A percentile compares a stretch with the other conserved stretches of the same genome.
phyloP scores from a whole-genome alignment of 2,329 filamentous ascomycete species.

The Penicillium verrucosum region DNA sequence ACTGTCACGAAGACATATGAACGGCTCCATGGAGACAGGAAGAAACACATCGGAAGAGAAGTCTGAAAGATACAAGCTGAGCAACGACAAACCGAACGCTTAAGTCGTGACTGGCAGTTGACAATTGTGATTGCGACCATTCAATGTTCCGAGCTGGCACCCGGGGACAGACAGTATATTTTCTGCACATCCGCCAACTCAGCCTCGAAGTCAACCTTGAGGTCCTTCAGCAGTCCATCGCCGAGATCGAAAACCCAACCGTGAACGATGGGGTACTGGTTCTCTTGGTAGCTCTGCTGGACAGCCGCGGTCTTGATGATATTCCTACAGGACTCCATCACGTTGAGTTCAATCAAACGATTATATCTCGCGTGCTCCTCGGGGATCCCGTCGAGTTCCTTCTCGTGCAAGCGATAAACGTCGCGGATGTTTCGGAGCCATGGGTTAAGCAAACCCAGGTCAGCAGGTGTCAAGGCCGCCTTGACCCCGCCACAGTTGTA shows the following conservation, averaged over 20 bases:
- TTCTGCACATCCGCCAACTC: conserved; percentile 42
- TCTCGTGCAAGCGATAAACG: conserved; percentile 68
- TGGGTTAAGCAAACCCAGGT: conserved; percentile 68
- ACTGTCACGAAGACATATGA: neutral
- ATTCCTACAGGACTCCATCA: conserved; percentile 30
- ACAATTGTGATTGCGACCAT: neutral
- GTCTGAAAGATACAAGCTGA: neutral
- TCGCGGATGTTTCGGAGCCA: conserved; percentile 69
- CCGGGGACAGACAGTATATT: conserved; percentile 14
- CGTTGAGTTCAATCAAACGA: conserved; percentile 31
- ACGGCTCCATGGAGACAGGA: neutral
- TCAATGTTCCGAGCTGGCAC: neutral
- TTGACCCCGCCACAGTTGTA: conserved; percentile 65
- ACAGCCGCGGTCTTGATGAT: conserved; percentile 50
- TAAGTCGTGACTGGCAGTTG: neutral
- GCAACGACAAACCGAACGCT: neutral
- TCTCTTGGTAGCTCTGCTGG: conserved; percentile 59
- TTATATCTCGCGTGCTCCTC: conserved; percentile 24
- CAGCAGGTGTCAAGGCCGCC: conserved; percentile 61
- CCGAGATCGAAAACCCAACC: conserved; percentile 71
- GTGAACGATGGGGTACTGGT: conserved; percentile 66
- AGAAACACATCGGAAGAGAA: neutral
- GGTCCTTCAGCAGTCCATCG: conserved; percentile 64
- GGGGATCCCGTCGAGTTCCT: conserved; percentile 55
- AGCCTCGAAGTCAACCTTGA: conserved; percentile 60